Percentiles rank a stretch among this genome's conserved stretches.
Conservation (phyloP, 2,329 filamentous ascomycete species). For the Sporothrix euskadiensis region DNA sequence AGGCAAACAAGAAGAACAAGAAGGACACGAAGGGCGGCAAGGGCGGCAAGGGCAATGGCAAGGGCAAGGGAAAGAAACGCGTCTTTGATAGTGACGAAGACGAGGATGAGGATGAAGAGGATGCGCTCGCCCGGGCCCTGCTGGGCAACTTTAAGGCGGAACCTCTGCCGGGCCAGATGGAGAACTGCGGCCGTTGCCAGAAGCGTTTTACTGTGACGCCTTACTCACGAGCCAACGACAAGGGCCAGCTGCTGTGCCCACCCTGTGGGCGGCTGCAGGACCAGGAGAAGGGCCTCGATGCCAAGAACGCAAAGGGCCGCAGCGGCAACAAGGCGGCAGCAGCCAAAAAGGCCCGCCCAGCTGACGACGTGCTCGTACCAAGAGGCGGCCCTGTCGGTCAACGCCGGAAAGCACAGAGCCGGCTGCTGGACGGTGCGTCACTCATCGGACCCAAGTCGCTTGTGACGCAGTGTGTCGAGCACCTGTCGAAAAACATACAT, state of each 20-base stretch:
- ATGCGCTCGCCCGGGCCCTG: constrained; percentile 53
- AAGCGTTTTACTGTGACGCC: constrained; percentile 92
- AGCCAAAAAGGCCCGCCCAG: constrained; percentile 43
- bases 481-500: constrained; percentile 62
- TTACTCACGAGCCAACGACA: constrained; percentile 77
- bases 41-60: constrained; percentile 41
- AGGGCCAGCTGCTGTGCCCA: constrained; percentile 75
- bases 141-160: constrained; percentile 43
- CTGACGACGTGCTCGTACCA: constrained; percentile 53
- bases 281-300: constrained; percentile 59
- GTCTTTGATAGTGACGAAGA: constrained; percentile 39
- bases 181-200: constrained; percentile 80
- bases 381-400: constrained; percentile 51
- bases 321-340: constrained; percentile 44
- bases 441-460: constrained; percentile 67
- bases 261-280: constrained; percentile 75
- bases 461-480: constrained; percentile 64
- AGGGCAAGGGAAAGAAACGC: constrained; percentile 54
- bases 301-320: constrained; percentile 43
- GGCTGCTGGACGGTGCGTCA: constrained; percentile 74
- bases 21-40: constrained; percentile 40
- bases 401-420: constrained; percentile 77
- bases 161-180: constrained; percentile 78
- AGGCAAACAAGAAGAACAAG: constrained; percentile 57
- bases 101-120: constrained; percentile 47